These are phyloP conservation scores for Aspergillus sp. DNA, from an alignment of 2,329 filamentous ascomycete species.

Conservation along the genomic window DNA sequence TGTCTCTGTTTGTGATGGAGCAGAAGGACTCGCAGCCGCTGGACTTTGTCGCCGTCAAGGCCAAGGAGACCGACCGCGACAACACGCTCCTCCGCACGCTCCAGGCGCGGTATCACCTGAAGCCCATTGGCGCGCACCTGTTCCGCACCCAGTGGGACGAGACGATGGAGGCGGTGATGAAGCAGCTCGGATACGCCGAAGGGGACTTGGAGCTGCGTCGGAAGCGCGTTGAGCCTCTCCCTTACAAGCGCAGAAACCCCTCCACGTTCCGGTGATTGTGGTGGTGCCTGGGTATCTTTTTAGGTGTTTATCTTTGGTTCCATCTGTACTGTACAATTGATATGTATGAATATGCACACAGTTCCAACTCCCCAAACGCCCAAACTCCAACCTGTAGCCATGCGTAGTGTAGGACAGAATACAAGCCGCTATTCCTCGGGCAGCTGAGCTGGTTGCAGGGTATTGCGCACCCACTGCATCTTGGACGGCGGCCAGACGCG, in stretches of 20 bases:
- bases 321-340: constrained; percentile 44
- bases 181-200: constrained; percentile 69
- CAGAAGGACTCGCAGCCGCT: constrained; percentile 64
- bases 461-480: constrained; percentile 38
- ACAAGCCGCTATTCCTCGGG: constrained; percentile 1
- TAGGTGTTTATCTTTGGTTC: constrained; percentile 19
- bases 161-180: constrained; percentile 82
- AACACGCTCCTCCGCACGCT: constrained; percentile 75
- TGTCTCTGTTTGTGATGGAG: constrained; percentile 79
- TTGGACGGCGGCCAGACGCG: constrained; percentile 36
- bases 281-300: constrained; percentile 7
- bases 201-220: constrained; percentile 82
- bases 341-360: constrained; percentile 44
- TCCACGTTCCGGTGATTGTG: constrained; percentile 43
- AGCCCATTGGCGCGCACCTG: constrained; percentile 76
- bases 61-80: constrained; percentile 55
- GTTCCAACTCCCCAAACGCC: constrained; percentile 17
- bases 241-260: constrained; percentile 61
- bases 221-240: constrained; percentile 68
- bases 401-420: constrained; percentile 1
- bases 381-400: constrained; percentile 24
- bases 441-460: constrained; percentile 31
- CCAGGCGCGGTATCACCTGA: constrained; percentile 66
- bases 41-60: constrained; percentile 58
- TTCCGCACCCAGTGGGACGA: constrained; percentile 93